Percentiles rank a stretch among this genome's conserved stretches.
Conservation (phyloP, 441 rosid genomes). For the Breynia disticha region DNA sequence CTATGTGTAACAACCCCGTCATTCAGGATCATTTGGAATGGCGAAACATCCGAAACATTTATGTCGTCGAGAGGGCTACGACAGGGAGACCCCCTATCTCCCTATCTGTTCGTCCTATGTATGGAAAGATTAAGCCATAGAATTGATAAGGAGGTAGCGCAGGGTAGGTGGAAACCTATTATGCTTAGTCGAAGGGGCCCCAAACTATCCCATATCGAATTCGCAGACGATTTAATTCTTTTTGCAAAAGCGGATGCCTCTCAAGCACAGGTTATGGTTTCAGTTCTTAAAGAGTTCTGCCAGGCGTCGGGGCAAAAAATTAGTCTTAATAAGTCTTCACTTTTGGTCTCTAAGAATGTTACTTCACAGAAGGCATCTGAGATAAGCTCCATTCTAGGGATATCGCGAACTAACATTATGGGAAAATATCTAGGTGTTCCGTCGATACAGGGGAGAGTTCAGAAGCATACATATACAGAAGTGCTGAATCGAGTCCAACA, state of each 20-base stretch:
- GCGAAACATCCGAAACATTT: not conserved
- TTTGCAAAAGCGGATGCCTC: not conserved
- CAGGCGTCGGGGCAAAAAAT: not conserved
- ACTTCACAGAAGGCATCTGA: no score
- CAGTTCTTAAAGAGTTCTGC: not conserved
- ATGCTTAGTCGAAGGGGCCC: not conserved
- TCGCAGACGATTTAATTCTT: not conserved
- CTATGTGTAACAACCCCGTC: not conserved
- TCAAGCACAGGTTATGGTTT: not conserved
- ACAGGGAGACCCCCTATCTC: conserved; percentile 5
- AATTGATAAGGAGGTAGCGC: no score
- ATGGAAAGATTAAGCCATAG: not conserved
- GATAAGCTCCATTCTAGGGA: not conserved
- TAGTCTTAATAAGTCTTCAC: not conserved
- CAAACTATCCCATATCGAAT: no score
- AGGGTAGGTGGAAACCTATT: not conserved
- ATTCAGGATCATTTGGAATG: conserved; percentile 2
- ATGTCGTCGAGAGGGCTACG: not conserved
- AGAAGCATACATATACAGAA: not conserved
- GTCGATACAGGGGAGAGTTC: not conserved
- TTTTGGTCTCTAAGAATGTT: not conserved
- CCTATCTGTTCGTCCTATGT: conserved; percentile 4
- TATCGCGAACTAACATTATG: no score
- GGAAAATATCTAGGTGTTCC: conserved; percentile 9
- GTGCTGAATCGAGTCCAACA: not conserved